Evolutionary conservation across 495 filamentous ascomycete species (phyloP).

Genomic region (Alectoria sarmentosa): DNA sequence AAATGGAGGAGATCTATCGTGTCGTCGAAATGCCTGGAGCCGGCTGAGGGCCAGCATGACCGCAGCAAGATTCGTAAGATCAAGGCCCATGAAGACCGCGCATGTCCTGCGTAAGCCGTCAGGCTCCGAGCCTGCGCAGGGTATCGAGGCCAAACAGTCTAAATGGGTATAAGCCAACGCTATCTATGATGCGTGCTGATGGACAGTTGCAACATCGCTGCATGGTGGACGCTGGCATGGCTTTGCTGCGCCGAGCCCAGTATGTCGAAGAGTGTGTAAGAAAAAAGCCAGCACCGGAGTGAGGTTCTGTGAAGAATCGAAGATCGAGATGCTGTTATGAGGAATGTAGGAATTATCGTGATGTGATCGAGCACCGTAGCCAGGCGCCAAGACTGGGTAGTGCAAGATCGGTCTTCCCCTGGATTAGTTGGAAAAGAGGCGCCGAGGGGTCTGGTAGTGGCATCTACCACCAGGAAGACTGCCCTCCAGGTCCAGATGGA

Average conservation of each 20-base stretch:
- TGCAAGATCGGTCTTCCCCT: conserved; percentile 18
- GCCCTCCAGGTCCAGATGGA: conserved; percentile 72
- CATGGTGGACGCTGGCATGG: conserved; percentile 10
- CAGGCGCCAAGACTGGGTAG: conserved; percentile 7
- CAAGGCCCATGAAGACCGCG: conserved; percentile 23
- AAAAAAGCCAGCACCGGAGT: conserved; percentile 23
- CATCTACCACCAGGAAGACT: conserved; percentile 92
- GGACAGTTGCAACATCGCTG: conserved; percentile 9
- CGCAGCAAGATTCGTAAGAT: conserved; percentile 22
- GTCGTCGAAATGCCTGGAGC: conserved; percentile 23
- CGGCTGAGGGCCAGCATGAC: conserved; percentile 17
- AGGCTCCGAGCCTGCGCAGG: conserved; percentile 15
- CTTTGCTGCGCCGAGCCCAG: conserved; percentile 12
- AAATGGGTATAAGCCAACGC: conserved; percentile 53
- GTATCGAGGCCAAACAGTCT: conserved; percentile 22
- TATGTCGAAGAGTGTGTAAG: conserved; percentile 22
- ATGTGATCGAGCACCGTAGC: conserved; percentile 7
- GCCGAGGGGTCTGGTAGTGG: conserved; percentile 21
- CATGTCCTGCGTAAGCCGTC: conserved; percentile 17
- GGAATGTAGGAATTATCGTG: conserved; percentile 3
- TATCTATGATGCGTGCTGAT: conserved; percentile 68
- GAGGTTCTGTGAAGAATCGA: conserved; percentile 11
- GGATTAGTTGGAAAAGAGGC: conserved; percentile 19
- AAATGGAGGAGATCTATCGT: conserved; percentile 26
- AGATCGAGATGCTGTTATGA: conserved; percentile 9